Percentiles rank a stretch among this genome's conserved stretches.
phyloP scores from a whole-genome alignment of 2,329 filamentous ascomycete genomes.

The Cladosporium velox region DNA sequence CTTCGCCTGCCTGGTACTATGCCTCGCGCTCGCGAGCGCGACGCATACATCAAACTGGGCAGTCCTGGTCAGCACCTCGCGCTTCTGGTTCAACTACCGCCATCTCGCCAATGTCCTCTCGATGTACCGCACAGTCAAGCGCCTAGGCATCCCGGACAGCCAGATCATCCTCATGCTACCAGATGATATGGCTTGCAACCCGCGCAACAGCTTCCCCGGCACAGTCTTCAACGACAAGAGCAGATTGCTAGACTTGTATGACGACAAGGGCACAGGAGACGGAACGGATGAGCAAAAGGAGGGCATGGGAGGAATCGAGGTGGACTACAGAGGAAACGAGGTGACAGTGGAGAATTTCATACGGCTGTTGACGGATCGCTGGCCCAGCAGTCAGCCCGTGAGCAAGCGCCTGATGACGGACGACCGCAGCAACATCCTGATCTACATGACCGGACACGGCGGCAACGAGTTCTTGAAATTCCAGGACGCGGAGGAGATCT shows the following conservation, averaged over 20 bases:
- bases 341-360: slow-evolving; percentile 99
- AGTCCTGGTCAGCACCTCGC: slow-evolving; percentile 95
- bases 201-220: slow-evolving; percentile 94
- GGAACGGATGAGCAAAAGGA: slow-evolving; percentile 22
- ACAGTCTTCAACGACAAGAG: slow-evolving; percentile 99
- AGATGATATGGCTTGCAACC: slow-evolving; percentile 99
- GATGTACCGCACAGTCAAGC: slow-evolving; percentile 96
- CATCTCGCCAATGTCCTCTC: slow-evolving; percentile 97
- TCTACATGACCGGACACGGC: slow-evolving; percentile 99
- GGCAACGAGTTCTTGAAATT: slow-evolving; percentile 99
- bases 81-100: slow-evolving; percentile 99
- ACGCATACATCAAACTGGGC: slow-evolving; percentile 99
- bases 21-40: slow-evolving; percentile 49
- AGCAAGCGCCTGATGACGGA: slow-evolving; percentile 94
- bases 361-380: slow-evolving; percentile 86
- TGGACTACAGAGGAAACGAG: slow-evolving; percentile 97
- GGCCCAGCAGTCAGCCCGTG: slow-evolving; percentile 90
- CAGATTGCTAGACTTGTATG: slow-evolving; percentile 91
- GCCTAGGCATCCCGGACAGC: slow-evolving; percentile 93
- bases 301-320: slow-evolving; percentile 68
- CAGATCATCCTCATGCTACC: slow-evolving; percentile 99
- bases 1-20: slow-evolving; percentile 27
- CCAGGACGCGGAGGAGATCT: slow-evolving; percentile 96
- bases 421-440: slow-evolving; percentile 91
- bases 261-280: slow-evolving; percentile 57